phyloP scores from a whole-genome alignment of 2,329 filamentous ascomycete genomes.

The Allantophomopsis lycopodina region DNA sequence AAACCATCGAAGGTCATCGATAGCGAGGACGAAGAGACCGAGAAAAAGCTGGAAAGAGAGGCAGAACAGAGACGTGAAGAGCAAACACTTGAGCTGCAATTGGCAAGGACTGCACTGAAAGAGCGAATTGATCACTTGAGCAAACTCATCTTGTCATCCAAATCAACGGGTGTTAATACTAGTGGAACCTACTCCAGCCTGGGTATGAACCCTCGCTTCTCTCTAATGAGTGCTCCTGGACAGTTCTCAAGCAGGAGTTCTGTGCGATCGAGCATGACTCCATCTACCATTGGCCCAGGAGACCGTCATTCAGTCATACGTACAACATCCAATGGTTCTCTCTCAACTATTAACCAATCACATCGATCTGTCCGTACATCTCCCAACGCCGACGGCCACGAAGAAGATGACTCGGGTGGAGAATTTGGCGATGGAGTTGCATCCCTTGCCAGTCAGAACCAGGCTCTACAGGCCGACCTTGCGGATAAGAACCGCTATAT shows the following conservation, averaged over 20 bases:
- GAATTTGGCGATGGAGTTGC: constrained; percentile 82
- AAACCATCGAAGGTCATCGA: constrained; percentile 16
- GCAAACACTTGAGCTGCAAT: constrained; percentile 96
- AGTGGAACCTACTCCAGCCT: constrained; percentile 59
- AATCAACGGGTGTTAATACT: constrained; percentile 84
- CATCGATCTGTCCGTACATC: constrained; percentile 10
- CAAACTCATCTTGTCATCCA: constrained; percentile 85
- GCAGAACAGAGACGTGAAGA: constrained; percentile 82
- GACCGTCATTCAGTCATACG: constrained; percentile 33
- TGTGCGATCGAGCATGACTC: constrained; percentile 55
- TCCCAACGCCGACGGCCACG: constrained; percentile 10
- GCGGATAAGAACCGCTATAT: constrained; percentile 97
- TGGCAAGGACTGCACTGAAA: constrained; percentile 88
- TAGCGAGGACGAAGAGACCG: constrained; percentile 48
- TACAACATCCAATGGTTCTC: constrained; percentile 52
- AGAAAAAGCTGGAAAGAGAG: constrained; percentile 63
- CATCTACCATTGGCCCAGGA: constrained; percentile 33
- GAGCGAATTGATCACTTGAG: constrained; percentile 97
- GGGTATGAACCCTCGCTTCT: constrained; percentile 48
- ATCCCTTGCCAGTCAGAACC: constrained; percentile 70
- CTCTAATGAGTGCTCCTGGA: constrained; percentile 19
- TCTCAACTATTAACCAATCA: constrained; percentile 16
- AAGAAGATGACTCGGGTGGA: constrained; percentile 52
- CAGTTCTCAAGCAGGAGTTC: constrained; percentile 37
- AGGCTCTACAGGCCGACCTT: constrained; percentile 86